Conservation (phyloP, 2,329 filamentous ascomycete genomes). For the Coleophoma cylindrospora region DNA sequence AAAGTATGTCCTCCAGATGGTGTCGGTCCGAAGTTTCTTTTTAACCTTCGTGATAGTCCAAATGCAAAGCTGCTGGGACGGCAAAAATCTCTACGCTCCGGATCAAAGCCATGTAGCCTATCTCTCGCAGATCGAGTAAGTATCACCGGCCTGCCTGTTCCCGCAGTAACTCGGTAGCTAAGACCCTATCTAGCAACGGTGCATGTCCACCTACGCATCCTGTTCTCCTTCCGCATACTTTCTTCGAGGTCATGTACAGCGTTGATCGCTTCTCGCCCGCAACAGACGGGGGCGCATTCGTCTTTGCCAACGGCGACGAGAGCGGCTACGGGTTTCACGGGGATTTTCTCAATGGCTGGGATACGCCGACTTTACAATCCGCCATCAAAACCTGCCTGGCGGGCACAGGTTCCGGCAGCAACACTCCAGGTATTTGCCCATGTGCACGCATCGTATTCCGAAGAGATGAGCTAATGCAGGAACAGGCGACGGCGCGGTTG, state of each 20-base stretch:
- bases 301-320: constrained; percentile 6
- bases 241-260: constrained; percentile 8
- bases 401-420: constrained; percentile 28
- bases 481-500: constrained; percentile 51
- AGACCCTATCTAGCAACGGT: neutral
- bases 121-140: constrained; percentile 26
- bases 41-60: constrained; percentile 29
- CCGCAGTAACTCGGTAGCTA: too few relatives aligned
- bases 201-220: constrained; percentile 8
- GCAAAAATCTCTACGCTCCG: constrained; percentile 41
- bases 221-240: constrained; percentile 3
- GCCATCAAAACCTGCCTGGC: constrained; percentile 2
- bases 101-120: constrained; percentile 37
- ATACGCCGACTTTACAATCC: constrained; percentile 1
- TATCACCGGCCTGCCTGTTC: neutral
- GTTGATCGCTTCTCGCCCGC: neutral
- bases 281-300: constrained; percentile 5
- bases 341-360: constrained; percentile 9
- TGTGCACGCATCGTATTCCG: too few relatives aligned
- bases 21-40: too few relatives aligned
- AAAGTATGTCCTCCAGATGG: constrained; percentile 23
- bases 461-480: too few relatives aligned
- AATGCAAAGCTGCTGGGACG: constrained; percentile 61
- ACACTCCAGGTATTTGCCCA: constrained; percentile 24
- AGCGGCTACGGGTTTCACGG: constrained; percentile 6